Evolutionary conservation across 73 alveolate species (phyloP), one percentile per base, ranked within the genome.

Genomic region (Halteria grandinella): DNA sequence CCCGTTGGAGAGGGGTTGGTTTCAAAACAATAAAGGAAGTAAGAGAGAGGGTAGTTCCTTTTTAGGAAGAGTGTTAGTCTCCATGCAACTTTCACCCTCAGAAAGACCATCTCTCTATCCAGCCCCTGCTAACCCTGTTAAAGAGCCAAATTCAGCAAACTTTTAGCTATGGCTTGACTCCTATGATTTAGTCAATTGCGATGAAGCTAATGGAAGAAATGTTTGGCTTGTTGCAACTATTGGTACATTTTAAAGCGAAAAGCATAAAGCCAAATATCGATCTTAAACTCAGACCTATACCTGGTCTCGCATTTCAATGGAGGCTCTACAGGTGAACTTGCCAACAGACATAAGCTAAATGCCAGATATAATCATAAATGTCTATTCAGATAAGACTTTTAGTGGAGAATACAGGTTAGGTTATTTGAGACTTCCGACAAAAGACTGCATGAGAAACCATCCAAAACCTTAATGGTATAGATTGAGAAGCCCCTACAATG

Each of bases 51-150:
- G 99, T 8, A 70, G 97, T 36, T 73, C 78, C 34, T 94, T 64
- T 72, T 50, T 92, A 74, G 99, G 99, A 23, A 79, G 99, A 71
- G 81, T 92, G n/a, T 83, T 94, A 52, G 47, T 94, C 47, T 80
- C 96, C 7, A 69, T 94, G 84, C 55, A 87, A 18, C 52, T 94
- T 18, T 63, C 93, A 3, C 88, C 96, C 17, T 72, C 69, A 55
- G 97, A 92, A 51, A 86, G 78, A 63, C 98, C 99, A 1, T 85
- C 86, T 40, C 75, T 89, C 29, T 75, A 77, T 23, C 80, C 70
- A 15, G 58, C 86, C 15, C 79, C 83, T n/a, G 87, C 93, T 41
- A 78, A 72, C 34, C 92, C 95, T 6, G 71, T 76, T 23, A 79
- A 89, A 69, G 99, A 94, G 79, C 99, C 97, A 27, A 62, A 60